Evolutionary conservation across 371 early-diverging fungal genomes (phyloP).

Genomic region (Saksenaea oblongispora): DNA sequence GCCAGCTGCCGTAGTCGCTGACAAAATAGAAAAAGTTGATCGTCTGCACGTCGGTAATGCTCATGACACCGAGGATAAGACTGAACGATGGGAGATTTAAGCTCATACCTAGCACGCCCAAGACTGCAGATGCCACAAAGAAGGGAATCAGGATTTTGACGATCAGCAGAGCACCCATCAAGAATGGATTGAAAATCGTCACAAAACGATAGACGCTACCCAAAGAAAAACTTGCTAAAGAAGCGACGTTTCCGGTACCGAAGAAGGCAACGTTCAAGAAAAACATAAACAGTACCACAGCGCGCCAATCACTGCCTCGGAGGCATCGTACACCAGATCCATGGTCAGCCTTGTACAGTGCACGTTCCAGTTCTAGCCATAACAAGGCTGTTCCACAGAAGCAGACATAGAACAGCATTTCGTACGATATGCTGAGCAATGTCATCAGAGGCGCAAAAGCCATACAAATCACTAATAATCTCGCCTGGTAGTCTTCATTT

Average conservation of each 20-base stretch:
- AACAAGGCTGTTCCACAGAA: slow-evolving; percentile 72
- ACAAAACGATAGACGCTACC: slow-evolving; percentile 91
- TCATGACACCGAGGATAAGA: slow-evolving; percentile 80
- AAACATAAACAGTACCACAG: slow-evolving; percentile 78
- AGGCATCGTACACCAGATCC: slow-evolving; percentile 22
- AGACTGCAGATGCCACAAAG: slow-evolving; percentile 81
- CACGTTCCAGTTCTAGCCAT: slow-evolving; percentile 84
- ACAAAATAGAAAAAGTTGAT: slow-evolving; percentile 96
- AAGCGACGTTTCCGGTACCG: slow-evolving; percentile 95
- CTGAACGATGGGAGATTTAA: slow-evolving; percentile 82
- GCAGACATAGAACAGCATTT: slow-evolving; percentile 84
- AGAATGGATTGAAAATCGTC: slow-evolving; percentile 88
- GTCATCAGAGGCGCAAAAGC: slow-evolving; percentile 89
- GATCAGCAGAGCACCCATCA: slow-evolving; percentile 86
- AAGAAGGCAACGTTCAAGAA: slow-evolving; percentile 94
- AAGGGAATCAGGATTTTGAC: slow-evolving; percentile 92
- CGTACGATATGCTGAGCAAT: slow-evolving; percentile 87
- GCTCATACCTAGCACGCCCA: slow-evolving; percentile 73
- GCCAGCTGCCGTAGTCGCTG: slow-evolving; percentile 90
- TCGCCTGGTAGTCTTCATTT: slow-evolving; percentile 74
- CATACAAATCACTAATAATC: slow-evolving; percentile 79
- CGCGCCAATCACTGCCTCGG: slow-evolving; percentile 66
- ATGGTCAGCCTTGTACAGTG: slow-evolving; percentile 29
- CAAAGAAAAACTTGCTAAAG: slow-evolving; percentile 83
- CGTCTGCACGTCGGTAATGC: slow-evolving; percentile 91